phyloP scores from a whole-genome alignment of 331 rosid species.

The Rhamnella rubrinervis region DNA sequence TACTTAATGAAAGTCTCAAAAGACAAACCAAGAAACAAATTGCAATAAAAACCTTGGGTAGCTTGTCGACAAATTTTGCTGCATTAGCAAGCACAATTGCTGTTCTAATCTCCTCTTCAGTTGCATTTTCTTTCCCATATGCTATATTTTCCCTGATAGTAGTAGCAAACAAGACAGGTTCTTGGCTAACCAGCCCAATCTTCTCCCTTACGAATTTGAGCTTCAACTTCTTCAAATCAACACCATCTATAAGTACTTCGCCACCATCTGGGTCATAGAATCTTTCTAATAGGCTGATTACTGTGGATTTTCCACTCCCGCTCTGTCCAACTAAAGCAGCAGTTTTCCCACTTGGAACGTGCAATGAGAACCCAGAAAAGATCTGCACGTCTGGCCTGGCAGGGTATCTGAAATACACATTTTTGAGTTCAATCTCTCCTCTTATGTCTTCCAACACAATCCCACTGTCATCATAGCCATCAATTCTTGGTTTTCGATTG shows the following conservation, averaged over 20 bases:
- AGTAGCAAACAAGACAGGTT: slow-evolving; percentile 33
- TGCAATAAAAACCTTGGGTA: slow-evolving; percentile 43
- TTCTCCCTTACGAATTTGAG: slow-evolving; percentile 34
- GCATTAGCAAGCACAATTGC: slow-evolving; percentile 53
- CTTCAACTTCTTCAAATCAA: slow-evolving; percentile 23
- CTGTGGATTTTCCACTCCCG: slow-evolving; percentile 42
- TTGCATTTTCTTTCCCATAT: slow-evolving; percentile 37
- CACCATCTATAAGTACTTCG: slow-evolving; percentile 35
- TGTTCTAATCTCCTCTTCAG: slow-evolving; percentile 30
- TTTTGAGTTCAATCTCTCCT: slow-evolving; percentile 30
- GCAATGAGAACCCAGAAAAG: slow-evolving; percentile 33
- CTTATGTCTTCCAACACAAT: slow-evolving; percentile 27
- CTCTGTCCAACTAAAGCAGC: slow-evolving; percentile 45
- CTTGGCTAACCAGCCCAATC: slow-evolving; percentile 45
- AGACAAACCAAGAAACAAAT: not conserved
- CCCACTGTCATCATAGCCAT: slow-evolving; percentile 31
- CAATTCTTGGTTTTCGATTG: slow-evolving; percentile 27
- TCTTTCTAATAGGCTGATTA: slow-evolving; percentile 37
- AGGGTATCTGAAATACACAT: slow-evolving; percentile 36
- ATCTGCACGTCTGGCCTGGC: slow-evolving; percentile 31
- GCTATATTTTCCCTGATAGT: slow-evolving; percentile 32
- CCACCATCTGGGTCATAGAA: slow-evolving; percentile 42
- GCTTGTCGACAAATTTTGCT: slow-evolving; percentile 49
- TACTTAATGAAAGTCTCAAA: not conserved
- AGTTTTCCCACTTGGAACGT: slow-evolving; percentile 31